Conservation (phyloP, 805 yeast species). For the Metschnikowia arizonensis region DNA sequence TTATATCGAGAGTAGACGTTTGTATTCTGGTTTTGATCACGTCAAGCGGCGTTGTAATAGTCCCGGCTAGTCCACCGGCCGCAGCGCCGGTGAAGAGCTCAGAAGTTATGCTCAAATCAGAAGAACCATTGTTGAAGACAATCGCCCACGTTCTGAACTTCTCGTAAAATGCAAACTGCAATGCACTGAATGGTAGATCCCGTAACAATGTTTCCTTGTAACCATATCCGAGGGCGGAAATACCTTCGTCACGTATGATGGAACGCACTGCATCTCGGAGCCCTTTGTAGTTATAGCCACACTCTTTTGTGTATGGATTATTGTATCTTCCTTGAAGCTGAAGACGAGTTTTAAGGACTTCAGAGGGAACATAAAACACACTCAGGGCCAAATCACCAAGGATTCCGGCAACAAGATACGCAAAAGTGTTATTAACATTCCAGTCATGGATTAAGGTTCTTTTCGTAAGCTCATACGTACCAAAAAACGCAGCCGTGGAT, state of each 20-base stretch:
- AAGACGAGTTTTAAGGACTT: conserved; percentile 86
- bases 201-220: conserved; percentile 90
- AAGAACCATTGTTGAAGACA: conserved; percentile 24
- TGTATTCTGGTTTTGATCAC: conserved; percentile 91
- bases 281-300: conserved; percentile 86
- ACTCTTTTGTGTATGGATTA: conserved; percentile 62
- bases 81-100: conserved; percentile 90
- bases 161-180: conserved; percentile 95
- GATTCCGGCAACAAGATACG: conserved; percentile 83
- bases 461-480: conserved; percentile 82
- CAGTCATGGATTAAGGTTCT: conserved; percentile 60
- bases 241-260: conserved; percentile 68
- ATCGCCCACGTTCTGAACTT: conserved; percentile 64
- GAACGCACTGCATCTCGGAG: conserved; percentile 64
- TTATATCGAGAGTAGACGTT: conserved; percentile 55
- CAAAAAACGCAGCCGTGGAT: conserved; percentile 89
- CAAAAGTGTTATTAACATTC: conserved; percentile 67
- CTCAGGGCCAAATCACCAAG: conserved; percentile 92
- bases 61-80: conserved; percentile 93
- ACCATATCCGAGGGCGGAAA: conserved; percentile 75
- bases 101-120: conserved; percentile 49
- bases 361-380: conserved; percentile 89
- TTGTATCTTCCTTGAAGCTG: conserved; percentile 89
- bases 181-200: conserved; percentile 92
- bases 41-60: conserved; percentile 84